Conservation (phyloP, 139 green algal genomes). For the Zygnema circumcarinatum region DNA sequence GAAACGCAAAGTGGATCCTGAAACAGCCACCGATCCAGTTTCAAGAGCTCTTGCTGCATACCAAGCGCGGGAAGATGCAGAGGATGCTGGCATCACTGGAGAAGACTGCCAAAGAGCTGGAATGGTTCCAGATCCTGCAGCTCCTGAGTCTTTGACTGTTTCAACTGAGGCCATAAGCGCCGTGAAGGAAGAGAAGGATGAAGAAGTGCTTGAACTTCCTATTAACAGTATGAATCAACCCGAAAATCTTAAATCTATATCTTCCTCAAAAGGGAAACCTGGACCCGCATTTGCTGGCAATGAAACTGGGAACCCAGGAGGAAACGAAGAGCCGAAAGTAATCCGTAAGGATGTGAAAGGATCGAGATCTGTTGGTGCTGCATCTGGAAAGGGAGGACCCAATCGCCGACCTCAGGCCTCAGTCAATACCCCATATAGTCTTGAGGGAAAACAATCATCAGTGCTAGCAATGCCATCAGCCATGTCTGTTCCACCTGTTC, state of each 20-base stretch:
- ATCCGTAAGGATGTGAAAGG: background rate
- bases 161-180: conserved; percentile 17
- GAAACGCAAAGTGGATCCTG: conserved; percentile 45
- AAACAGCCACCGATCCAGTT: conserved; percentile 9
- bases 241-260: background rate
- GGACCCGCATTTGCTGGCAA: no score
- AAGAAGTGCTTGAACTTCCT: background rate
- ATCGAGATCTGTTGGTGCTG: background rate
- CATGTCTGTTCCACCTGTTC: conserved; percentile 4
- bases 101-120: conserved; percentile 1
- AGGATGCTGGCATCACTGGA: background rate
- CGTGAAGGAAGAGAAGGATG: conserved; percentile 21
- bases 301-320: no score
- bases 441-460: no score
- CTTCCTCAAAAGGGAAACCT: no score
- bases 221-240: conserved; percentile 10
- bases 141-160: conserved; percentile 12
- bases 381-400: conserved; percentile 2
- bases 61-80: conserved; percentile 2
- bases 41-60: conserved; percentile 21
- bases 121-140: conserved; percentile 13
- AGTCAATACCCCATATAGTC: no score
- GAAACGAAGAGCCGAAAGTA: no score
- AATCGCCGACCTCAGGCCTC: no score
- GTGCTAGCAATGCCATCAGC: no score